phyloP scores from a whole-genome alignment of 495 filamentous ascomycete species.

The Neurospora africana region DNA sequence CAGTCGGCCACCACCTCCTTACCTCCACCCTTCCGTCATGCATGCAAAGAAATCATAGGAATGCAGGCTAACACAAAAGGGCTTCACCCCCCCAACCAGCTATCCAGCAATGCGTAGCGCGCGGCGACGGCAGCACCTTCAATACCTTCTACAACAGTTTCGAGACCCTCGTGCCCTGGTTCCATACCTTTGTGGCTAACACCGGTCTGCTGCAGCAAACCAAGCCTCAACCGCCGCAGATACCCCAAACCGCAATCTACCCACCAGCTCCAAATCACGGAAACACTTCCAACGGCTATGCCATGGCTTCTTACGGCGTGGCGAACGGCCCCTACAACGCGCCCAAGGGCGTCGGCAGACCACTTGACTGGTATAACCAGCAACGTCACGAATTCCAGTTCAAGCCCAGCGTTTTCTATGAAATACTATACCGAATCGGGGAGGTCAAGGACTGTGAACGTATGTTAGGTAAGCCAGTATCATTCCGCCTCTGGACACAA shows the following conservation, averaged over 20 bases:
- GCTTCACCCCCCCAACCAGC: slow-evolving; percentile 4
- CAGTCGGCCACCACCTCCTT: slow-evolving; percentile 1
- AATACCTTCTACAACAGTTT: slow-evolving; percentile 14
- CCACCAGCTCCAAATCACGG: background rate
- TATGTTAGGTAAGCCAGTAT: slow-evolving; percentile 27
- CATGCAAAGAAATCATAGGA: background rate
- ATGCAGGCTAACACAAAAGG: background rate
- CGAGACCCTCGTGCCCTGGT: slow-evolving; percentile 12
- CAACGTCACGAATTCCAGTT: slow-evolving; percentile 30
- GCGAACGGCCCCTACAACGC: slow-evolving; percentile 2
- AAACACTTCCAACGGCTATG: slow-evolving; percentile 4
- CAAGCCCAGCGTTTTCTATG: slow-evolving; percentile 73
- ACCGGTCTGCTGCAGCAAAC: background rate
- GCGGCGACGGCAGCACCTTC: slow-evolving; percentile 5
- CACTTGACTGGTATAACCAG: background rate
- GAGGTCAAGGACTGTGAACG: slow-evolving; percentile 55
- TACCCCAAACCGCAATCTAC: slow-evolving; percentile 4
- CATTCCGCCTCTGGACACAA: background rate
- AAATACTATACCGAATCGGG: slow-evolving; percentile 49
- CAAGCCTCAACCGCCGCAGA: background rate
- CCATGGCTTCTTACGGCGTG: slow-evolving; percentile 5
- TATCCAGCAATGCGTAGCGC: slow-evolving; percentile 6
- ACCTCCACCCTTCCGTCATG: background rate
- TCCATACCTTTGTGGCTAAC: slow-evolving; percentile 2
- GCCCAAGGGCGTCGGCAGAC: background rate